Conservation (phyloP, 257 asterid species). For the Solanum neorickii region DNA sequence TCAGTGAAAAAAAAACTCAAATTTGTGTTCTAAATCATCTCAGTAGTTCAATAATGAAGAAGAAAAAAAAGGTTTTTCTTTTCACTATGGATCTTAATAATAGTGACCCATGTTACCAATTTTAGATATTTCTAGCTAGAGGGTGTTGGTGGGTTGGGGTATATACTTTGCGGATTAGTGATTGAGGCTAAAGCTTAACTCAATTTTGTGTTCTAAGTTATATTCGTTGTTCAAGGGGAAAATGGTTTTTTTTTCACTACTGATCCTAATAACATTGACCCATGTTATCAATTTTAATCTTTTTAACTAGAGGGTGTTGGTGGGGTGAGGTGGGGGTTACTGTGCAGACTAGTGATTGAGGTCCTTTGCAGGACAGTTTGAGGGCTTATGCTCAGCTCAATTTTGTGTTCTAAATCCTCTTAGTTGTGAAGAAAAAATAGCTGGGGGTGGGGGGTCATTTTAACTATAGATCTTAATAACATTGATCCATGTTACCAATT, state of each 20-base stretch:
- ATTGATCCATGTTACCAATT: background rate
- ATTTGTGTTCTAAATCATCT: background rate
- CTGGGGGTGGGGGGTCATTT: background rate
- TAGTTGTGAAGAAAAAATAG: background rate
- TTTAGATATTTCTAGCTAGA: background rate
- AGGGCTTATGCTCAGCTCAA: background rate
- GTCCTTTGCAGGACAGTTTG: background rate
- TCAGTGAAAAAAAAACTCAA: background rate
- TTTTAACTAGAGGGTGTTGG: background rate
- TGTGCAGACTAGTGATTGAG: background rate
- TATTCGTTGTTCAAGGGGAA: background rate
- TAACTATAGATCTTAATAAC: background rate
- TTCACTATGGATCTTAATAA: background rate
- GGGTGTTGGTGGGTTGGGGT: background rate
- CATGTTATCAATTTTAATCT: background rate
- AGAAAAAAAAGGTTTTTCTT: background rate
- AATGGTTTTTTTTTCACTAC: background rate
- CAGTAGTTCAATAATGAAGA: background rate
- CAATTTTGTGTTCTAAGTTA: background rate
- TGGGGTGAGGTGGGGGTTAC: background rate
- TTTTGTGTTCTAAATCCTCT: background rate
- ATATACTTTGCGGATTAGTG: background rate
- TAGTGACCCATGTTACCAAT: background rate
- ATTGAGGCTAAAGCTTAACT: background rate
- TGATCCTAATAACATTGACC: background rate